Conservation (phyloP, 1,284 basidiomycete species). For the Papiliotrema nemorosa region DNA sequence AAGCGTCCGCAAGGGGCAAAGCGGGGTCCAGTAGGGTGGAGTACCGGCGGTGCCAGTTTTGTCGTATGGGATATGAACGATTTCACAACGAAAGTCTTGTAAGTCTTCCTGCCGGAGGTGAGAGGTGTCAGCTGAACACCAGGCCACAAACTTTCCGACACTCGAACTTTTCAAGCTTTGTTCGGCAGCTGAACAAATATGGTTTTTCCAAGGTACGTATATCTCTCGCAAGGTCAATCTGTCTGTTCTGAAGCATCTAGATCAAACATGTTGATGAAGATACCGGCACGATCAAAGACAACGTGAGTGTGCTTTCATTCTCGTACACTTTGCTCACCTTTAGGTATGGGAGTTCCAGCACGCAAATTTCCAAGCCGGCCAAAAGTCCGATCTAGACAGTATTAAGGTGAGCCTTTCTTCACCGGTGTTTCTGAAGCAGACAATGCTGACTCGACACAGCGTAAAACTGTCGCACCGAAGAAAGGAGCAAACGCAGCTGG, state of each 20-base stretch:
- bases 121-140: not conserved
- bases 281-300: slow-evolving; percentile 40
- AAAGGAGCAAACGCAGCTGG: slow-evolving; percentile 59
- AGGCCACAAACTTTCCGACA: slow-evolving; percentile 90
- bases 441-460: slow-evolving; percentile 45
- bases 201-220: slow-evolving; percentile 87
- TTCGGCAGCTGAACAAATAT: slow-evolving; percentile 95
- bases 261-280: slow-evolving; percentile 46
- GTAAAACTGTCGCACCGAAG: slow-evolving; percentile 67
- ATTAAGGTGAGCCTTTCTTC: slow-evolving; percentile 59
- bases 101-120: slow-evolving; percentile 13
- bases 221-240: too few species aligned
- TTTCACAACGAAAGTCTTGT: slow-evolving; percentile 86
- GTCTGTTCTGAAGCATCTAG: slow-evolving; percentile 7
- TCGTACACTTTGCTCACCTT: not conserved
- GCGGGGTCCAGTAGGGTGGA: slow-evolving; percentile 66
- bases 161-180: slow-evolving; percentile 92
- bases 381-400: slow-evolving; percentile 80
- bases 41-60: slow-evolving; percentile 79
- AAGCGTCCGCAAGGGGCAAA: slow-evolving; percentile 25
- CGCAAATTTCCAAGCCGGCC: slow-evolving; percentile 85
- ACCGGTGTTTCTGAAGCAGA: not conserved
- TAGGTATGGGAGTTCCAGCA: slow-evolving; percentile 95
- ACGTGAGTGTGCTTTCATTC: slow-evolving; percentile 13
- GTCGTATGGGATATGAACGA: slow-evolving; percentile 99